Evolutionary conservation across 176 grass and related monocot species (phyloP).

Genomic region (Triticum dicoccoides): DNA sequence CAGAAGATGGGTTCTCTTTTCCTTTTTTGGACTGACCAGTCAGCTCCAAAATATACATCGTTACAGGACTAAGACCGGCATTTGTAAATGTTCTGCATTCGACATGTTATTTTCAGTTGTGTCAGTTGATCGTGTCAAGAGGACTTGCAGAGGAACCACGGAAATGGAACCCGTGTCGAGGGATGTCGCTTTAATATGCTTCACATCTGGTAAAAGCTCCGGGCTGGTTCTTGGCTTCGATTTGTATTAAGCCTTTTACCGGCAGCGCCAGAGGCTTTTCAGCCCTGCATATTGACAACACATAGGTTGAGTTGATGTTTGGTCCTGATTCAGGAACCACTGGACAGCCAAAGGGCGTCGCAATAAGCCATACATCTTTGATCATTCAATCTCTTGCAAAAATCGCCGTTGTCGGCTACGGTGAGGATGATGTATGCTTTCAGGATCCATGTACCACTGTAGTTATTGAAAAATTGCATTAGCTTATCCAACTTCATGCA

Average conservation of each 20-base stretch:
- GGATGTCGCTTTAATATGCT: slow-evolving; percentile 75
- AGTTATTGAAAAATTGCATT: background rate
- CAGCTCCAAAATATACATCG: background rate
- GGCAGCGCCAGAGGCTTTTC: background rate
- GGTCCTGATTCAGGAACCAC: slow-evolving; percentile 59
- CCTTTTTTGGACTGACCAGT: background rate
- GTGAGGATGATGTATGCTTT: slow-evolving; percentile 93
- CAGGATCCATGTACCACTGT: slow-evolving; percentile 8
- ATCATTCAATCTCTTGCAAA: slow-evolving; percentile 86
- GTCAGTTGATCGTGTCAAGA: slow-evolving; percentile 35
- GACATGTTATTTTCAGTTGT: slow-evolving; percentile 48
- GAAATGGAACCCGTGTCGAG: slow-evolving; percentile 27
- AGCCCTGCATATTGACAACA: background rate
- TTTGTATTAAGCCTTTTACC: background rate
- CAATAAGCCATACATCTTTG: slow-evolving; percentile 82
- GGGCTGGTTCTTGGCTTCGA: background rate
- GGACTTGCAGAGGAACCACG: background rate
- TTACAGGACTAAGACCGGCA: background rate
- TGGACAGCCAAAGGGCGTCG: slow-evolving; percentile 72
- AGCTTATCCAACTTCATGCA: background rate
- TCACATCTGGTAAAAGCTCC: slow-evolving; percentile 75
- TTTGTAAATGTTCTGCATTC: background rate
- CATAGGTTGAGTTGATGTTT: background rate
- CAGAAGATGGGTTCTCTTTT: background rate
- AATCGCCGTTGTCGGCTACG: slow-evolving; percentile 76